A percentile compares a stretch with the other conserved stretches of the same genome.
phyloP scores from a whole-genome alignment of 108 stramenopile species.

The Pseudonitzschia multistriata region DNA sequence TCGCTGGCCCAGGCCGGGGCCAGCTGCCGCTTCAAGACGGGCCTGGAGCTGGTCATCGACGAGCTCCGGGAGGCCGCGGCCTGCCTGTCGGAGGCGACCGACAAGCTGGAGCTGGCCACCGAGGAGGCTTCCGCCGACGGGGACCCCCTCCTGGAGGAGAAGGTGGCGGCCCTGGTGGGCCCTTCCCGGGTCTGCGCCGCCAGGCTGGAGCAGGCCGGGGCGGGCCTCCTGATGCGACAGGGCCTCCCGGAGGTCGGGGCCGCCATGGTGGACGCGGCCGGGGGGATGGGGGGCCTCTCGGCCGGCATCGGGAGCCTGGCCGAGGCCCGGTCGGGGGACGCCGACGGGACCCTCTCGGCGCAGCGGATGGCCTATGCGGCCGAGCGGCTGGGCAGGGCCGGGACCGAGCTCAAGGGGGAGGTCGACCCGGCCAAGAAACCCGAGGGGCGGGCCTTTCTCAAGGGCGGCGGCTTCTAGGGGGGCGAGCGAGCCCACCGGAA shows the following conservation, averaged over 20 bases:
- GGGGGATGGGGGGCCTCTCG: slow-evolving; percentile 24
- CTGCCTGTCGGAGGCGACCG: slow-evolving; percentile 43
- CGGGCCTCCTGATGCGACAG: slow-evolving; percentile 44
- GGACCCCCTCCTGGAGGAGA: slow-evolving; percentile 26
- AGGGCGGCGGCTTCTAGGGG: slow-evolving; percentile 26
- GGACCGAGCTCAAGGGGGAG: slow-evolving; percentile 54
- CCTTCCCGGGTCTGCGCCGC: slow-evolving; percentile 1
- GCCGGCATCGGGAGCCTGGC: background rate
- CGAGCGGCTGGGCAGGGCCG: slow-evolving; percentile 62
- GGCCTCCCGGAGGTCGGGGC: slow-evolving; percentile 42
- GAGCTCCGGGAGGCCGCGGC: slow-evolving; percentile 76
- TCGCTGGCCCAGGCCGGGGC: slow-evolving; percentile 82
- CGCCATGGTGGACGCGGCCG: slow-evolving; percentile 38
- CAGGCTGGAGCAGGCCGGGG: slow-evolving; percentile 55
- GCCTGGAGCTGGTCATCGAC: slow-evolving; percentile 66
- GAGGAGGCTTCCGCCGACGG: slow-evolving; percentile 55
- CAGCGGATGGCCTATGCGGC: slow-evolving; percentile 72
- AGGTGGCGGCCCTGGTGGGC: slow-evolving; percentile 14
- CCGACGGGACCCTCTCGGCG: slow-evolving; percentile 34
- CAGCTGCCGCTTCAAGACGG: slow-evolving; percentile 76
- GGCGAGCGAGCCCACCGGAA: background rate
- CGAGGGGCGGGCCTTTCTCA: slow-evolving; percentile 68
- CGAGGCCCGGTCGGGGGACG: slow-evolving; percentile 15
- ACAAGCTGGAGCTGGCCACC: slow-evolving; percentile 44
- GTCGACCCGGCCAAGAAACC: slow-evolving; percentile 30